These are phyloP conservation scores for Lepraria neglecta DNA, from an alignment of 495 filamentous ascomycete genomes.

Conservation along the genomic window DNA sequence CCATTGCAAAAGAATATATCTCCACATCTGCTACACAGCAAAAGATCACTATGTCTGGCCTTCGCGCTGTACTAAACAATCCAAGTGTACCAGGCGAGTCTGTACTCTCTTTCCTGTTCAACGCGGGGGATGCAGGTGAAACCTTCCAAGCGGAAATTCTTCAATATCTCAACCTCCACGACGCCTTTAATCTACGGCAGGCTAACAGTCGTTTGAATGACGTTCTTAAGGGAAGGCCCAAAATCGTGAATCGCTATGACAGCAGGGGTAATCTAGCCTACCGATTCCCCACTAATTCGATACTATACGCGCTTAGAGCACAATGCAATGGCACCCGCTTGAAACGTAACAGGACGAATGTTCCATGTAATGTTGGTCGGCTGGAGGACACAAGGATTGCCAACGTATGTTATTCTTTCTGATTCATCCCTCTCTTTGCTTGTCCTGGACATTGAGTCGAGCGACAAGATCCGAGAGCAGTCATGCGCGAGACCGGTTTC, in stretches of 20 bases:
- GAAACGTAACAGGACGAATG: too few species aligned
- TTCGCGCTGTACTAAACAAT: neutral
- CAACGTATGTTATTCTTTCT: too few species aligned
- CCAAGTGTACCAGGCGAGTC: neutral
- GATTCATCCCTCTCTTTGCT: too few species aligned
- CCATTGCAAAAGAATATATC: neutral
- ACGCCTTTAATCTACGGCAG: constrained; percentile 1
- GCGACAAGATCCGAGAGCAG: too few species aligned
- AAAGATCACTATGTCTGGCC: neutral
- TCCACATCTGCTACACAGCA: neutral
- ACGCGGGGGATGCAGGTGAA: constrained; percentile 8
- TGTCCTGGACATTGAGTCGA: too few species aligned
- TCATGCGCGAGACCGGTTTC: too few species aligned
- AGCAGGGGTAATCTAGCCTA: neutral
- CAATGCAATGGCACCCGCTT: neutral
- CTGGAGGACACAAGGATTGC: neutral
- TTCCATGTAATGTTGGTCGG: neutral
- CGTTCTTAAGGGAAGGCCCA: neutral
- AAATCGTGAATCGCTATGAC: neutral
- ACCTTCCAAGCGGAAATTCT: constrained; percentile 8
- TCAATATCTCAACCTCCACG: neutral
- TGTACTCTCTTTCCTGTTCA: constrained; percentile 1
- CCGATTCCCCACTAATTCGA: neutral
- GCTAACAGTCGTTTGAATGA: constrained; percentile 5
- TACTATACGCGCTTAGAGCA: neutral